Conservation (phyloP, 2,329 filamentous ascomycete species). For the Tetracladium maxilliforme region DNA sequence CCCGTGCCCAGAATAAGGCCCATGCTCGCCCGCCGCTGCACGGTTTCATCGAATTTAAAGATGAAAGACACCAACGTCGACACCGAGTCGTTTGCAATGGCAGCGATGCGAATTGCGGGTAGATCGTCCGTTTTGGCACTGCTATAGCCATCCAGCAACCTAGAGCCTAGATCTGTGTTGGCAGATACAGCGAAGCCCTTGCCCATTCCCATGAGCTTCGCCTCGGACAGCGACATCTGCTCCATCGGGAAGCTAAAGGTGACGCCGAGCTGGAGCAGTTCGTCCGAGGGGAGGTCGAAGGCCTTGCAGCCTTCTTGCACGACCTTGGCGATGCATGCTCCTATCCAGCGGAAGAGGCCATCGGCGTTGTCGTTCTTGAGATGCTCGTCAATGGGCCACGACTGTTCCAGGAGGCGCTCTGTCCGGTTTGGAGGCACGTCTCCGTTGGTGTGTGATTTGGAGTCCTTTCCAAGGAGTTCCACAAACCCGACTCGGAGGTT, state of each 20-base stretch:
- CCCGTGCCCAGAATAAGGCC: constrained; percentile 72
- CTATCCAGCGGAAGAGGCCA: constrained; percentile 70
- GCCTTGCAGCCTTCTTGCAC: constrained; percentile 39
- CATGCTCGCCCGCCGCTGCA: constrained; percentile 56
- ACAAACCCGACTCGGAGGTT: constrained; percentile 57
- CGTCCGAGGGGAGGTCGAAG: constrained; percentile 23
- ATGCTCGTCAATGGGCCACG: constrained; percentile 61
- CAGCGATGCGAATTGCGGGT: constrained; percentile 54
- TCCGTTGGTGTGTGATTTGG: constrained; percentile 3
- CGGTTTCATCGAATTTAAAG: constrained; percentile 48
- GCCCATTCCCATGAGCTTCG: constrained; percentile 53
- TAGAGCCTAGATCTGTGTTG: constrained; percentile 42
- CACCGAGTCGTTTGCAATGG: constrained; percentile 72
- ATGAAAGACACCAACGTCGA: constrained; percentile 67
- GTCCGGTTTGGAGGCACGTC: constrained; percentile 20
- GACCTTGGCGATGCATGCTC: constrained; percentile 59
- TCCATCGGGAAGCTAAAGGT: constrained; percentile 60
- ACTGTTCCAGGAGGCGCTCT: constrained; percentile 47
- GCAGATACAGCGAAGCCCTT: constrained; percentile 53
- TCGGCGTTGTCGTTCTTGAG: constrained; percentile 63
- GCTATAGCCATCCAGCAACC: constrained; percentile 43
- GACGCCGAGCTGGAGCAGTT: constrained; percentile 46
- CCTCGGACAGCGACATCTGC: constrained; percentile 34
- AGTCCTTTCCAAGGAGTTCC: constrained; percentile 32
- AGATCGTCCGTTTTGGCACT: constrained; percentile 28